Conservation (phyloP, 805 yeast genomes). For the Yarrowia sp. region DNA sequence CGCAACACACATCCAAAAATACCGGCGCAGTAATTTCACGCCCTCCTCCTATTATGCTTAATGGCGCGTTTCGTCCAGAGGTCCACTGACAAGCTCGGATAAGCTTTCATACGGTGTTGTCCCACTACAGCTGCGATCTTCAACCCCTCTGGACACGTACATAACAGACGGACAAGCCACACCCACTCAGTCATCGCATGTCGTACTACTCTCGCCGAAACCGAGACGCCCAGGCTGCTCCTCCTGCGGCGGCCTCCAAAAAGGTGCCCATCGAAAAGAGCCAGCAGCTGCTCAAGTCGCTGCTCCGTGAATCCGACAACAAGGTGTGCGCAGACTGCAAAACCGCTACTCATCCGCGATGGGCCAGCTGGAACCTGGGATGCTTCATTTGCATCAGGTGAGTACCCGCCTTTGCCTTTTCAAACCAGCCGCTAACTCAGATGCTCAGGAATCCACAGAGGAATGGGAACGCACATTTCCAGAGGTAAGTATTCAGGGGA, state of each 20-base stretch:
- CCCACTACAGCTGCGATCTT: conserved; percentile 17
- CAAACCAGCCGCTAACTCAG: conserved; percentile 23
- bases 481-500: conserved; percentile 40
- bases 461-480: conserved; percentile 93
- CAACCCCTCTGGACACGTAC: conserved; percentile 21
- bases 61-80: not conserved
- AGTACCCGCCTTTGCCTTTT: not conserved
- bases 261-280: conserved; percentile 47
- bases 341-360: conserved; percentile 82
- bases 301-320: conserved; percentile 76
- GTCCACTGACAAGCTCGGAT: not conserved
- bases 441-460: conserved; percentile 93
- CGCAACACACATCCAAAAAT: too few species aligned
- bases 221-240: conserved; percentile 6
- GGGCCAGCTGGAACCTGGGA: conserved; percentile 98
- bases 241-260: conserved; percentile 31
- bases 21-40: too few species aligned
- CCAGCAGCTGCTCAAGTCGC: conserved; percentile 68
- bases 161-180: not conserved
- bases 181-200: conserved; percentile 14
- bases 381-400: conserved; percentile 76
- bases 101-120: conserved; percentile 17
- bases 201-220: conserved; percentile 26
- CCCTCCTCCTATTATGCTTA: not conserved
- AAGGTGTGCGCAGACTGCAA: conserved; percentile 90